A percentile compares a stretch with the other conserved stretches of the same genome.
These are phyloP conservation scores for Stentor roeselii DNA, from an alignment of 73 alveolate species.

Conservation along the genomic window DNA sequence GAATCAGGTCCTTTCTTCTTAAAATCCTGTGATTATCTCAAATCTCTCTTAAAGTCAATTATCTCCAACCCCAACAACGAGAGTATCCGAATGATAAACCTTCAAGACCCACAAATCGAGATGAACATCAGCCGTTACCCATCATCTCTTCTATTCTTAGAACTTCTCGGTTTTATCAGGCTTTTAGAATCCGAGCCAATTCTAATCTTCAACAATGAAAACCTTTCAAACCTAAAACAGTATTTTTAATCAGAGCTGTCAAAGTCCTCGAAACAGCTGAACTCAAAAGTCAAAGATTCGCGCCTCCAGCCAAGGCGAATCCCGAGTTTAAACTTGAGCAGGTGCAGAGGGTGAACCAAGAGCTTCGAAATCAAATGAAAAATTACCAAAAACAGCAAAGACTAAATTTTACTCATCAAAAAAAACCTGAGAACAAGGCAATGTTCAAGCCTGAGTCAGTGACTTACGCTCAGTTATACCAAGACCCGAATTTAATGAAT, in stretches of 20 bases:
- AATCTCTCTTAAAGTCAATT: constrained; percentile 35
- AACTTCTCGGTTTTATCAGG: constrained; percentile 39
- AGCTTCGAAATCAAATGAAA: too few species aligned
- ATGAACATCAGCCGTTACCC: constrained; percentile 21
- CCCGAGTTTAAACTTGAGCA: too few species aligned
- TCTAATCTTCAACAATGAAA: constrained; percentile 21
- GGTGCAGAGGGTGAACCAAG: not conserved
- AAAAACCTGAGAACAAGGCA: too few species aligned
- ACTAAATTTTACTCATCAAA: too few species aligned
- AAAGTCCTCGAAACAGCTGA: too few species aligned
- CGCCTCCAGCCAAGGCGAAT: too few species aligned
- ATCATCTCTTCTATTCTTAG: constrained; percentile 38
- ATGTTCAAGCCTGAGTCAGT: too few species aligned
- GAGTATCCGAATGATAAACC: constrained; percentile 42
- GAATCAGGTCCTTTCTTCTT: not conserved
- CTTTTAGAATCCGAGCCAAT: not conserved
- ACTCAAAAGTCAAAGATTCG: too few species aligned
- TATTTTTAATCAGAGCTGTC: not conserved
- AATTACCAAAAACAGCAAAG: too few species aligned
- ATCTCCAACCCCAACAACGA: constrained; percentile 44
- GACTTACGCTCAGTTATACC: too few species aligned
- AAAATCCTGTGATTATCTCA: not conserved
- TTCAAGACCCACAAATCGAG: constrained; percentile 42
- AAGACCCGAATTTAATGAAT: too few species aligned
- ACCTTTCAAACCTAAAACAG: too few species aligned